A percentile compares a stretch with the other conserved stretches of the same genome.
Conservation (phyloP, 2,329 filamentous ascomycete genomes). For the Botrytis hyacinthi region DNA sequence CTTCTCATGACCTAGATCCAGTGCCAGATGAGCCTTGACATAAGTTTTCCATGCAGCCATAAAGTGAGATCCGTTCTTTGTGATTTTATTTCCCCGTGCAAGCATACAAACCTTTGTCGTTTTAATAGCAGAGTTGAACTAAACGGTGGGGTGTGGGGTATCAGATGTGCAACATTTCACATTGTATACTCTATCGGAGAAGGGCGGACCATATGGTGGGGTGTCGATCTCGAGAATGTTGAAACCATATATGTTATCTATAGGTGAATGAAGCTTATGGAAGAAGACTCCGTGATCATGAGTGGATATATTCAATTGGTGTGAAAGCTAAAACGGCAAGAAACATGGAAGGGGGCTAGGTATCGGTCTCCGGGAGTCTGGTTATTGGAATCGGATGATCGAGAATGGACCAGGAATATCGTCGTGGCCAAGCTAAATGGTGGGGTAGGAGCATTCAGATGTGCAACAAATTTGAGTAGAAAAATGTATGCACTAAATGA, state of each 20-base stretch:
- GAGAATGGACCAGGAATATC: background rate
- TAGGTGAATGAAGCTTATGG: background rate
- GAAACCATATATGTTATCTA: background rate
- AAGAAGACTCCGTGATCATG: background rate
- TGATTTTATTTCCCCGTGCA: constrained; percentile 28
- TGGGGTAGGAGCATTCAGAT: background rate
- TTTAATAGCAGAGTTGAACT: background rate
- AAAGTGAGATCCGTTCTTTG: constrained; percentile 37
- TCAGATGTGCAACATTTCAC: constrained; percentile 1
- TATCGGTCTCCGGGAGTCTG: background rate
- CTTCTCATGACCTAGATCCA: constrained; percentile 41
- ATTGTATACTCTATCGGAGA: background rate
- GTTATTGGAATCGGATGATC: background rate
- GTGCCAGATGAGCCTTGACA: constrained; percentile 42
- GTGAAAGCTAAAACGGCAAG: background rate
- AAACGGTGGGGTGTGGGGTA: background rate
- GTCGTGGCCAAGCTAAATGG: background rate
- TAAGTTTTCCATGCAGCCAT: constrained; percentile 42
- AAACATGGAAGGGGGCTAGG: background rate
- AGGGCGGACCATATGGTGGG: background rate
- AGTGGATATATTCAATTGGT: background rate
- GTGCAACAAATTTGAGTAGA: background rate
- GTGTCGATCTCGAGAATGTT: background rate
- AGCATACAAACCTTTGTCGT: constrained; percentile 26
- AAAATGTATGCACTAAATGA: background rate